Conservation (phyloP, 2,329 filamentous ascomycete genomes). For the Cytospora paraplurivora region DNA sequence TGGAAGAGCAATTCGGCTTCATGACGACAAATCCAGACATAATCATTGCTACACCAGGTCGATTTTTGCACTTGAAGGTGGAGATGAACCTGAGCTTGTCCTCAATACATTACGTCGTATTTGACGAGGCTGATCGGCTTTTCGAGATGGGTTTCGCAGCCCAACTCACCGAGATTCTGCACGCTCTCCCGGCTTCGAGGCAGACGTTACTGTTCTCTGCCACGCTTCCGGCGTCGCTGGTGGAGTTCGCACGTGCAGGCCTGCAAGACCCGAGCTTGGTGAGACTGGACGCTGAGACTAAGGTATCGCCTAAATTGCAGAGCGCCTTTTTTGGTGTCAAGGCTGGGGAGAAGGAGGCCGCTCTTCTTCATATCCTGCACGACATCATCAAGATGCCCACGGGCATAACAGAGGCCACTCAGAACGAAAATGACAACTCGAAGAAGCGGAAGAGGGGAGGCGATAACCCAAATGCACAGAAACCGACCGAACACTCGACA, state of each 20-base stretch:
- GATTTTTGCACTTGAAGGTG: conserved; percentile 94
- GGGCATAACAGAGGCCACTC: conserved; percentile 59
- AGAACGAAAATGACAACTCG: conserved; percentile 50
- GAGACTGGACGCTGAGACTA: conserved; percentile 89
- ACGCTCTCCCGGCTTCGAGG: conserved; percentile 78
- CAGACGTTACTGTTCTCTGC: conserved; percentile 96
- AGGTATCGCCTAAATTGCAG: conserved; percentile 93
- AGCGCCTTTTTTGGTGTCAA: conserved; percentile 95
- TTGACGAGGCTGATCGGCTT: conserved; percentile 93
- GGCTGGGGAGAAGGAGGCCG: conserved; percentile 89
- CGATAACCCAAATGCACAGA: conserved; percentile 59
- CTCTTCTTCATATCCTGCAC: conserved; percentile 83
- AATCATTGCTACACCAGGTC: conserved; percentile 93
- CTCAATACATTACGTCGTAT: conserved; percentile 91
- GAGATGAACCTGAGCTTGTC: conserved; percentile 94
- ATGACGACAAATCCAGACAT: conserved; percentile 97
- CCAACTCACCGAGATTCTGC: conserved; percentile 89
- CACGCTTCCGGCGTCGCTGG: conserved; percentile 88
- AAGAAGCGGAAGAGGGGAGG: conserved; percentile 75
- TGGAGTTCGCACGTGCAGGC: conserved; percentile 93
- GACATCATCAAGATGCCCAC: conserved; percentile 90
- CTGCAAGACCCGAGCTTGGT: conserved; percentile 90
- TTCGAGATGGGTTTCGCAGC: conserved; percentile 99
- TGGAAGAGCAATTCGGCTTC: conserved; percentile 91
- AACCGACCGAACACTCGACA: conserved; percentile 86